phyloP scores from a whole-genome alignment of 208 protist genomes.

The Naegleria gruberi region DNA sequence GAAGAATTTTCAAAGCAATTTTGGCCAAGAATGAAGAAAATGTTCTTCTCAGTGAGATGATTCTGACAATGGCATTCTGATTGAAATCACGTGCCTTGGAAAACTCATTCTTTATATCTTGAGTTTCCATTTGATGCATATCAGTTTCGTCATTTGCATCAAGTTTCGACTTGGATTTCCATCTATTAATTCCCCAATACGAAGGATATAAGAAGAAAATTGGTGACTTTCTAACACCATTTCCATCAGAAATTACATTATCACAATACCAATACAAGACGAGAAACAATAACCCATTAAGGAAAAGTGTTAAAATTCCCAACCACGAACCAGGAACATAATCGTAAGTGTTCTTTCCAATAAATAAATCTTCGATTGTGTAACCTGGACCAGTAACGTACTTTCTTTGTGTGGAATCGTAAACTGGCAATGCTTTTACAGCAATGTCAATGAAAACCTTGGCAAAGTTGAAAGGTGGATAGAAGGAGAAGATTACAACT shows the following conservation, averaged over 20 bases:
- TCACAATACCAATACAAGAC: constrained; percentile 11
- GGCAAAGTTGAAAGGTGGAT: constrained; percentile 26
- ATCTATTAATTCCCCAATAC: background rate
- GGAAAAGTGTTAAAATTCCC: background rate
- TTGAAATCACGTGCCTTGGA: background rate
- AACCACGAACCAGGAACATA: background rate
- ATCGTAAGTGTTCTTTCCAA: background rate
- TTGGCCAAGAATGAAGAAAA: background rate
- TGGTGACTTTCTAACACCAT: background rate
- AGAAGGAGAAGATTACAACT: background rate
- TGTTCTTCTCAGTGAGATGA: background rate
- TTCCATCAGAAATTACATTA: background rate
- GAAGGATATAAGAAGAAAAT: background rate
- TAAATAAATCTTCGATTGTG: background rate
- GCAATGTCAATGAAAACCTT: background rate
- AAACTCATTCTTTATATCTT: background rate
- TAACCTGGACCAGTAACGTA: background rate
- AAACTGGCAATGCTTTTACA: background rate
- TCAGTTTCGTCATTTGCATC: background rate
- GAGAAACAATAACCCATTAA: background rate
- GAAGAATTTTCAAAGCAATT: background rate
- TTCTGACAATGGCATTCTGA: background rate
- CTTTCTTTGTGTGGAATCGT: background rate
- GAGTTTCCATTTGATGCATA: background rate
- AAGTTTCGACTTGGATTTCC: background rate